Percentiles rank a stretch among this genome's conserved stretches.
Conservation (phyloP, 257 asterid species). For the Solanum sparsipilum region DNA sequence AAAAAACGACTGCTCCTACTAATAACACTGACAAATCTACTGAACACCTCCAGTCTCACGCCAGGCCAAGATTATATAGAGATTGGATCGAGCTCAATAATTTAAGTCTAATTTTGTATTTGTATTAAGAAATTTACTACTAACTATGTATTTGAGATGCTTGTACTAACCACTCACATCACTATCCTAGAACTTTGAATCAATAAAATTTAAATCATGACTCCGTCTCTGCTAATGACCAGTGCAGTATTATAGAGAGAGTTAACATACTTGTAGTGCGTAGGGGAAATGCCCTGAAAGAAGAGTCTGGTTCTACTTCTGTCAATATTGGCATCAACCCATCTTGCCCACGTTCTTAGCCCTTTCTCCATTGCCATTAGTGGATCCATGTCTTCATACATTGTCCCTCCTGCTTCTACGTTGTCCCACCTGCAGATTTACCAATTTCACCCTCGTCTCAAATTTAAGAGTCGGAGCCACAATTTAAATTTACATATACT, state of each 20-base stretch:
- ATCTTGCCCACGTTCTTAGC: conserved; percentile 78
- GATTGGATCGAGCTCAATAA: no score
- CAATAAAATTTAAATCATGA: no score
- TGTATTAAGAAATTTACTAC: no score
- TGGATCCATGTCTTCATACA: conserved; percentile 73
- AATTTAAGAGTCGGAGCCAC: not conserved
- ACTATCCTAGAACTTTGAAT: no score
- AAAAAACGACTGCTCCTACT: not conserved
- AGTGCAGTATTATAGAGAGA: not conserved
- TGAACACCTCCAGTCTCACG: not conserved
- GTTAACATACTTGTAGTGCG: conserved; percentile 66
- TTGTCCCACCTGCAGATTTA: conserved; percentile 68
- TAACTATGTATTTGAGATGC: no score
- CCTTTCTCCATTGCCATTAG: conserved; percentile 61
- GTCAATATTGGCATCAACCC: conserved; percentile 75
- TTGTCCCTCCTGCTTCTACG: conserved; percentile 61
- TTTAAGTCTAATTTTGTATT: no score
- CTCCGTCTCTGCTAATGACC: no score
- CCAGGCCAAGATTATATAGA: not conserved
- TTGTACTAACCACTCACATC: no score
- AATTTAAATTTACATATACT: not conserved
- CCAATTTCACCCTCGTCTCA: not conserved
- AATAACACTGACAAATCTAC: not conserved
- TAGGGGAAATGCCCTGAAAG: conserved; percentile 89
- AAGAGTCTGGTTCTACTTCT: conserved; percentile 43